phyloP scores from a whole-genome alignment of 2,329 filamentous ascomycete species.

The Metarhizium brunneum region DNA sequence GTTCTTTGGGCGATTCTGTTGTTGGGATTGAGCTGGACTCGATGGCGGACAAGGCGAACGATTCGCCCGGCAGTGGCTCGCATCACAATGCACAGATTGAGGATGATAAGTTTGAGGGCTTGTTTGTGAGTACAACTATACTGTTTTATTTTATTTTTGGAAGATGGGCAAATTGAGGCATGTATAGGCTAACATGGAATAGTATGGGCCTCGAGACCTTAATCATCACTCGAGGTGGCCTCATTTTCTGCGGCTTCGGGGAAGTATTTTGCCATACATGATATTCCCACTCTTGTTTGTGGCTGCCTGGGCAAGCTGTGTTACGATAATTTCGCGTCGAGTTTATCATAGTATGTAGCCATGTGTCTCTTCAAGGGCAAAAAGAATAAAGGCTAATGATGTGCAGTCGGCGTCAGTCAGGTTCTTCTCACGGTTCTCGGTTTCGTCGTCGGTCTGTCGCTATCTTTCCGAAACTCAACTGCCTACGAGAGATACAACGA shows the following conservation, averaged over 20 bases:
- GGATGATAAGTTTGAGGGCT: not conserved
- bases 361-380: not conserved
- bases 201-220: constrained; percentile 1
- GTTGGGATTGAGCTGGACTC: not conserved
- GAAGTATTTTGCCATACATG: constrained; percentile 1
- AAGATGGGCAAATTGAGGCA: not conserved
- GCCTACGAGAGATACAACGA: constrained; percentile 62
- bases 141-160: too few relatives aligned
- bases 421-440: constrained; percentile 74
- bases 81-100: not conserved
- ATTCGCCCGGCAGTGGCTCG: not conserved
- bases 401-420: not conserved
- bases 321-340: not conserved
- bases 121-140: not conserved
- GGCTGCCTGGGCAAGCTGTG: not conserved
- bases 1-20: not conserved
- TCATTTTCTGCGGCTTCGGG: not conserved
- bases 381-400: not conserved
- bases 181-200: not conserved
- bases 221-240: constrained; percentile 1
- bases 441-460: constrained; percentile 71
- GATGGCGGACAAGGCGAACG: not conserved
- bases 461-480: constrained; percentile 70
- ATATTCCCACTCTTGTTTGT: not conserved
- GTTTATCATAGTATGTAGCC: not conserved